Evolutionary conservation across 2,329 filamentous ascomycete genomes (phyloP).

Genomic region (Lasiodiplodia sp.): DNA sequence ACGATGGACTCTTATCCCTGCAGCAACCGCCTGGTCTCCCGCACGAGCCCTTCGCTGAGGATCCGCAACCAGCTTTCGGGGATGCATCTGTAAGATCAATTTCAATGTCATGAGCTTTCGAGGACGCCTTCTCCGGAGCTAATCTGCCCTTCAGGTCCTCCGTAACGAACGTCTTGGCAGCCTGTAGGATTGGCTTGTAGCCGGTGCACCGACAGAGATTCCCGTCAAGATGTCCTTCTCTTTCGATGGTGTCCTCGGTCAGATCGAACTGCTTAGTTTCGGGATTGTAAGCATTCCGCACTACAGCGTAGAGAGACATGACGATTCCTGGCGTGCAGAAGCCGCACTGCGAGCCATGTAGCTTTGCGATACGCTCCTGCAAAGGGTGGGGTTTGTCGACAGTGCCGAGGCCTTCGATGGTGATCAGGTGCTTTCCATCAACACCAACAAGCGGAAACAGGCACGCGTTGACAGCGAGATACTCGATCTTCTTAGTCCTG

Average conservation of each 20-base stretch:
- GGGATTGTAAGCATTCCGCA: slow-evolving; percentile 69
- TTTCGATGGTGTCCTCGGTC: slow-evolving; percentile 46
- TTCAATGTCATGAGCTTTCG: slow-evolving; percentile 25
- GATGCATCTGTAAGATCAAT: slow-evolving; percentile 40
- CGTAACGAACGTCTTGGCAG: slow-evolving; percentile 83
- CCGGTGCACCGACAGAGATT: slow-evolving; percentile 95
- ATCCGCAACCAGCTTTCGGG: slow-evolving; percentile 37
- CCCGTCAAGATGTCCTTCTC: slow-evolving; percentile 74
- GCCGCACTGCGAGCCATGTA: slow-evolving; percentile 90
- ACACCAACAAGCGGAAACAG: slow-evolving; percentile 88
- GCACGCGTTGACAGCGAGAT: slow-evolving; percentile 94
- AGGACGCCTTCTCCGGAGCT: slow-evolving; percentile 33
- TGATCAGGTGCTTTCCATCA: slow-evolving; percentile 97
- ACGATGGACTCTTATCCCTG: slow-evolving; percentile 38
- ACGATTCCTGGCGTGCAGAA: slow-evolving; percentile 98
- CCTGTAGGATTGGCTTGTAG: slow-evolving; percentile 90
- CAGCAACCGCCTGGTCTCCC: slow-evolving; percentile 49
- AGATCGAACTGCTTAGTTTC: slow-evolving; percentile 45
- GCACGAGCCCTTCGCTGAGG: slow-evolving; percentile 41
- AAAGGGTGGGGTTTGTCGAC: slow-evolving; percentile 83
- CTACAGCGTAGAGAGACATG: slow-evolving; percentile 86
- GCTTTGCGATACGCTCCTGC: slow-evolving; percentile 88
- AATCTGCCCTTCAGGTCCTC: slow-evolving; percentile 52
- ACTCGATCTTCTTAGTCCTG: slow-evolving; percentile 76
- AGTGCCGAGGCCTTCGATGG: slow-evolving; percentile 91